A percentile compares a stretch with the other conserved stretches of the same genome.
Evolutionary conservation across 768 basidiomycete species (phyloP).

Genomic region (Calocybe gangraenosa): DNA sequence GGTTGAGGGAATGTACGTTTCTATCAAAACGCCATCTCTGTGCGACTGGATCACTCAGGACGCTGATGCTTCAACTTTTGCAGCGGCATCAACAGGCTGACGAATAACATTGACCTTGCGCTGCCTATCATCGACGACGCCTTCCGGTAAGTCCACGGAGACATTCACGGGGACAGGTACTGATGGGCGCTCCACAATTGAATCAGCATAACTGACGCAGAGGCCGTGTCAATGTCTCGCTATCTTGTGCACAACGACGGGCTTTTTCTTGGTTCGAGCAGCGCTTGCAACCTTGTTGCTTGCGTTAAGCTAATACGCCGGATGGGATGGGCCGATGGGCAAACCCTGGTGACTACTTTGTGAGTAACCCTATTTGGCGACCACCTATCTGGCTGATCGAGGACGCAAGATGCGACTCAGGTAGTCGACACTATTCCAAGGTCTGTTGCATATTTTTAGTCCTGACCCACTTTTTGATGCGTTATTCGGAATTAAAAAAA

Average conservation of each 20-base stretch:
- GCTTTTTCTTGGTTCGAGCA: slow-evolving; percentile 92
- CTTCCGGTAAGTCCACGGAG: slow-evolving; percentile 54
- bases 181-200: neutral
- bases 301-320: slow-evolving; percentile 76
- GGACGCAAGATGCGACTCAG: slow-evolving; percentile 75
- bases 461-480: slow-evolving; percentile 9
- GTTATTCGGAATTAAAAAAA: slow-evolving; percentile 4
- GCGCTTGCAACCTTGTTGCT: slow-evolving; percentile 94
- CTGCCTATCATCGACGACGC: slow-evolving; percentile 86
- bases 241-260: slow-evolving; percentile 90
- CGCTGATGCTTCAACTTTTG: neutral
- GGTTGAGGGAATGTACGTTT: slow-evolving; percentile 80
- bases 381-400: slow-evolving; percentile 3
- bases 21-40: neutral
- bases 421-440: slow-evolving; percentile 90
- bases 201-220: slow-evolving; percentile 82
- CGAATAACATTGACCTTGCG: slow-evolving; percentile 85
- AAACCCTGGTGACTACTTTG: slow-evolving; percentile 83
- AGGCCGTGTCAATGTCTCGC: slow-evolving; percentile 95
- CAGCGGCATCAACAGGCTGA: slow-evolving; percentile 92
- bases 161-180: neutral
- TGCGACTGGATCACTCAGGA: neutral
- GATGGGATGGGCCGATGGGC: slow-evolving; percentile 63
- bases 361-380: slow-evolving; percentile 31
- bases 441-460: slow-evolving; percentile 29